Evolutionary conservation across 305 asterid species (phyloP).

Genomic region (Fraxinus latifolia): DNA sequence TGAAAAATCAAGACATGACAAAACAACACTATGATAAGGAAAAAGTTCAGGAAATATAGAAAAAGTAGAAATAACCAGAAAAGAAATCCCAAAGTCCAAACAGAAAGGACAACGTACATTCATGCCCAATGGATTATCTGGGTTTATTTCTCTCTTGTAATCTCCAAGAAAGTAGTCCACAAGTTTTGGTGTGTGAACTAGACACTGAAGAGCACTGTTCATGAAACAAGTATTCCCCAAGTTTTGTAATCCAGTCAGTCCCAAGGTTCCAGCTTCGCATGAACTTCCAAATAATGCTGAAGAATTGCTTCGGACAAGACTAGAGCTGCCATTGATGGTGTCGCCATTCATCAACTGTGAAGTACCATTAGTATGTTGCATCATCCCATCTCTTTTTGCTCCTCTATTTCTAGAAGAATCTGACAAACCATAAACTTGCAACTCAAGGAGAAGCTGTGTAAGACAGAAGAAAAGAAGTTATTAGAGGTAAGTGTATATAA

Average conservation of each 20-base stretch:
- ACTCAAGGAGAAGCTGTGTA: conserved; percentile 75
- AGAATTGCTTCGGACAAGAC: conserved; percentile 50
- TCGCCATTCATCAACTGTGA: conserved; percentile 54
- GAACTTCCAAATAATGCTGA: conserved; percentile 46
- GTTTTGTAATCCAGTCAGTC: conserved; percentile 88
- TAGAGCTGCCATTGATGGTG: conserved; percentile 37
- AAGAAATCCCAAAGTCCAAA: background rate
- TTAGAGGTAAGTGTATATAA: background rate
- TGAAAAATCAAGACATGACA: background rate
- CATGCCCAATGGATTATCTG: conserved; percentile 97
- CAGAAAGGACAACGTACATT: conserved; percentile 48
- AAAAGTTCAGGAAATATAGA: background rate
- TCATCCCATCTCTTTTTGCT: conserved; percentile 49
- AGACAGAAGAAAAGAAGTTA: conserved; percentile 30
- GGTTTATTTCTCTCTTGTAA: conserved; percentile 74
- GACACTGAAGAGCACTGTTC: conserved; percentile 94
- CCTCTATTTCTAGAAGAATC: conserved; percentile 66
- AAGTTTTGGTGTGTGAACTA: conserved; percentile 89
- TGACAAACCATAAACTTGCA: conserved; percentile 93
- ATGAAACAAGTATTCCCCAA: conserved; percentile 98
- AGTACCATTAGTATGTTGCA: conserved; percentile 48
- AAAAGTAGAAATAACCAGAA: conserved; percentile 8
- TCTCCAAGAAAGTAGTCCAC: conserved; percentile 98
- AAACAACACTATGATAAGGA: conserved; percentile 10
- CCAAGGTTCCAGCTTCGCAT: conserved; percentile 80